A percentile compares a stretch with the other conserved stretches of the same genome.
These are phyloP conservation scores for Physaria fendleri DNA, from an alignment of 345 rosid species.

Conservation along the genomic window DNA sequence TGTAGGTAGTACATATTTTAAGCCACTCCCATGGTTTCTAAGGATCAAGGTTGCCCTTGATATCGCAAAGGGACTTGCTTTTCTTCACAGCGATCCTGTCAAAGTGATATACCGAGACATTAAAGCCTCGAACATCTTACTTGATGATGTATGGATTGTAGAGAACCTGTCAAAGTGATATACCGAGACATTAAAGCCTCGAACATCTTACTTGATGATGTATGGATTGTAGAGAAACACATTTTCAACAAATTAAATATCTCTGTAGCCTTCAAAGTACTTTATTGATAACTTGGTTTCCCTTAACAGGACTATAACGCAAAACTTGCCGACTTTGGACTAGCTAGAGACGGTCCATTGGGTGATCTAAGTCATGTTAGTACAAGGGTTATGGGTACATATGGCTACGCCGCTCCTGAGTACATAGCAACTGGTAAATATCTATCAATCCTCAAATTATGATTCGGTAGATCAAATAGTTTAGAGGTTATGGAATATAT, in stretches of 20 bases:
- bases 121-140: slow-evolving; percentile 80
- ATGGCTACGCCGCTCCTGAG: slow-evolving; percentile 98
- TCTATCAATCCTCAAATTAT: slow-evolving; percentile 2
- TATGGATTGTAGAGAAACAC: slow-evolving; percentile 28
- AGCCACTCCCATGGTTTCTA: slow-evolving; percentile 85
- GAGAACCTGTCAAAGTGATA: slow-evolving; percentile 74
- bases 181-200: slow-evolving; percentile 85
- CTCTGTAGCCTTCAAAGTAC: background rate
- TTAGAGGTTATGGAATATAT: too few species aligned
- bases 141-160: slow-evolving; percentile 82
- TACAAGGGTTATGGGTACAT: slow-evolving; percentile 96
- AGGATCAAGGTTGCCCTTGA: slow-evolving; percentile 84
- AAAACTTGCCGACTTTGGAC: slow-evolving; percentile 95
- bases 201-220: slow-evolving; percentile 73
- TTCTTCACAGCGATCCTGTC: slow-evolving; percentile 75
- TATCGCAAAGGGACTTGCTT: slow-evolving; percentile 89
- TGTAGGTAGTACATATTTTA: slow-evolving; percentile 67
- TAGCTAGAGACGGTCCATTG: slow-evolving; percentile 98
- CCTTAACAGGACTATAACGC: slow-evolving; percentile 80
- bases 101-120: slow-evolving; percentile 90
- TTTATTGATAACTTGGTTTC: background rate
- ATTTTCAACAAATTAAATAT: background rate
- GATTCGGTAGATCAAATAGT: too few species aligned
- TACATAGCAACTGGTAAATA: slow-evolving; percentile 99
- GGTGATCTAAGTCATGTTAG: slow-evolving; percentile 97